Percentiles rank a stretch among this genome's conserved stretches.
phyloP scores from a whole-genome alignment of 768 basidiomycete genomes.

The Tylopilus vinaceipallidus region DNA sequence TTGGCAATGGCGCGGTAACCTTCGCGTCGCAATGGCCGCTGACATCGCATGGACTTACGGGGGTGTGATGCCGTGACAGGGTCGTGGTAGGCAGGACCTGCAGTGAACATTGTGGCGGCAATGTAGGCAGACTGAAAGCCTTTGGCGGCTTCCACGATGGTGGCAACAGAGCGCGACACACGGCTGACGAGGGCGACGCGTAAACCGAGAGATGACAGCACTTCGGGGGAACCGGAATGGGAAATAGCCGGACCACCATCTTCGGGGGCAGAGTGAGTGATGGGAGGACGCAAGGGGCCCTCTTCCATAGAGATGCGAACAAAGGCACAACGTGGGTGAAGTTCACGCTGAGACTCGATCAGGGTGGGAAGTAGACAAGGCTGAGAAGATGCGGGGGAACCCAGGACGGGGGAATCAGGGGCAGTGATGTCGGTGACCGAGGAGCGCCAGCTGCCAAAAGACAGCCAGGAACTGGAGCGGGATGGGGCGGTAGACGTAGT shows the following conservation, averaged over 20 bases:
- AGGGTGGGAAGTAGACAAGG: constrained; percentile 31
- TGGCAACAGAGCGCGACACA: constrained; percentile 37
- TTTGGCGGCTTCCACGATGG: constrained; percentile 51
- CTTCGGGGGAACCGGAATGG: background rate
- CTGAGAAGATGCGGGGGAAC: constrained; percentile 28
- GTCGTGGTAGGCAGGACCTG: constrained; percentile 29
- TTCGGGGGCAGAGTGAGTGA: constrained; percentile 7
- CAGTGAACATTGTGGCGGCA: constrained; percentile 48
- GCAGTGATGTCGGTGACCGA: constrained; percentile 34
- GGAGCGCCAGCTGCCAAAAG: constrained; percentile 42
- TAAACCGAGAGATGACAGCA: constrained; percentile 4
- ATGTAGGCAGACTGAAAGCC: constrained; percentile 60
- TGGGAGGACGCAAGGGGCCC: constrained; percentile 32
- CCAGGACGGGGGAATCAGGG: constrained; percentile 34
- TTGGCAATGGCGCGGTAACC: constrained; percentile 43
- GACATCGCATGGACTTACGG: constrained; percentile 7
- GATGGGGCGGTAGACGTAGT: constrained; percentile 26
- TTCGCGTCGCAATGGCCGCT: constrained; percentile 27
- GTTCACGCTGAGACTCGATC: constrained; percentile 32
- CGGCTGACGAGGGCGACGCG: constrained; percentile 21
- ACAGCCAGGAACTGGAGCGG: constrained; percentile 42
- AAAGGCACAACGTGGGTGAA: constrained; percentile 35
- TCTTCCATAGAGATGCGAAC: constrained; percentile 37
- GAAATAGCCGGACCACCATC: constrained; percentile 21
- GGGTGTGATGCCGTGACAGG: constrained; percentile 19